A percentile compares a stretch with the other conserved stretches of the same genome.
These are phyloP conservation scores for Phytophthora melonis DNA, from an alignment of 352 stramenopile genomes.

Conservation along the genomic window DNA sequence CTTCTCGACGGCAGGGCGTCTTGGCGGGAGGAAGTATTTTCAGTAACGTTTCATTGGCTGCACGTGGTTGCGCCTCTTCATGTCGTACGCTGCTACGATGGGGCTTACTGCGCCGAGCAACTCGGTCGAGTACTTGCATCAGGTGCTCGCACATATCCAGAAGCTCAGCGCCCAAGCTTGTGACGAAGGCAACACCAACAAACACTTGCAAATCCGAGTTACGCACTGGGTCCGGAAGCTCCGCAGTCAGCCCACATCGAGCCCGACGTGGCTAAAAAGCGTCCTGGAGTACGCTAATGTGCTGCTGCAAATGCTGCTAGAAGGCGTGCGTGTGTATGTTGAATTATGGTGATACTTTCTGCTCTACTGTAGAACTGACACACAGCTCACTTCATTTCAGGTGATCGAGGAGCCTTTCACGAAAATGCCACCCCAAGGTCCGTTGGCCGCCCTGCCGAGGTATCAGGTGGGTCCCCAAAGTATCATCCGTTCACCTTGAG, in stretches of 20 bases:
- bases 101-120: slow-evolving; percentile 13
- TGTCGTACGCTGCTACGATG: slow-evolving; percentile 6
- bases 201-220: slow-evolving; percentile 74
- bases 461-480: slow-evolving; percentile 42
- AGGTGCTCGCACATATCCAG: slow-evolving; percentile 50
- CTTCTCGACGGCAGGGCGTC: neutral
- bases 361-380: neutral
- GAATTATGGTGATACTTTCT: neutral
- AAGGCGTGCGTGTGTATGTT: slow-evolving; percentile 47
- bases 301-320: slow-evolving; percentile 62
- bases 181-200: slow-evolving; percentile 24
- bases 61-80: slow-evolving; percentile 8
- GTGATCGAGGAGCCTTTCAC: slow-evolving; percentile 63
- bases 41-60: slow-evolving; percentile 21
- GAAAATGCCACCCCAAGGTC: slow-evolving; percentile 71
- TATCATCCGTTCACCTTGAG: neutral
- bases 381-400: slow-evolving; percentile 25
- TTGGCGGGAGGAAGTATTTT: slow-evolving; percentile 16
- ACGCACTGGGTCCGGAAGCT: slow-evolving; percentile 69
- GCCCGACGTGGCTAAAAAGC: slow-evolving; percentile 67
- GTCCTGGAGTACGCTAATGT: slow-evolving; percentile 55
- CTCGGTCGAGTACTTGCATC: slow-evolving; percentile 41
- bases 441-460: slow-evolving; percentile 55
- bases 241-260: slow-evolving; percentile 59
- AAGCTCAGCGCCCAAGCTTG: slow-evolving; percentile 40